Conservation (phyloP, 805 yeast genomes). For the Geotrichum ghanense region DNA sequence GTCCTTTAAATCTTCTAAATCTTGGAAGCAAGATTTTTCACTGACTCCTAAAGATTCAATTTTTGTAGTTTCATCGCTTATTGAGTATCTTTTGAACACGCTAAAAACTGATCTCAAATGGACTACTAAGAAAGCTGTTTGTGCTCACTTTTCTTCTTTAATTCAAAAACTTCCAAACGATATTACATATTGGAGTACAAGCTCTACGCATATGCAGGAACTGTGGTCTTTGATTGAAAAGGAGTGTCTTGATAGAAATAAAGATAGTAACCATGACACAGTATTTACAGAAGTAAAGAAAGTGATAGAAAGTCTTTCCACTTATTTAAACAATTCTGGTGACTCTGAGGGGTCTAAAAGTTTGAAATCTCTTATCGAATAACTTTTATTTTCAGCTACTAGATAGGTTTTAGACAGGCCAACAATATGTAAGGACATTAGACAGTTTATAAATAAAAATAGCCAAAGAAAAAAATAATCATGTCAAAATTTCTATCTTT, state of each 20-base stretch:
- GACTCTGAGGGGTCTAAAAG: neutral
- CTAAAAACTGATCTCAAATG: neutral
- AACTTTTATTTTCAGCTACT: no score
- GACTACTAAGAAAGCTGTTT: neutral
- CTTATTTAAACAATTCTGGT: neutral
- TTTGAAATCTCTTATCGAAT: no score
- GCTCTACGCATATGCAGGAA: neutral
- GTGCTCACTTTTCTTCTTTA: neutral
- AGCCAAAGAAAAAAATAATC: constrained; percentile 36
- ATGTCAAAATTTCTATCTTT: no score
- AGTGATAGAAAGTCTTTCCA: neutral
- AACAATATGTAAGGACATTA: no score
- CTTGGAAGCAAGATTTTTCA: neutral
- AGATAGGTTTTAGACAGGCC: no score
- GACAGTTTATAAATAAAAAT: constrained; percentile 33
- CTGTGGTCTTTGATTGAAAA: neutral
- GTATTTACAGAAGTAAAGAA: neutral
- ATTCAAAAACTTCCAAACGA: neutral
- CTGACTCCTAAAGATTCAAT: neutral
- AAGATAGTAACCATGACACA: neutral
- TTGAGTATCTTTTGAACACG: neutral
- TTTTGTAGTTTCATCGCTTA: neutral
- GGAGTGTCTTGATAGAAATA: neutral
- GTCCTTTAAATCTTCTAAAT: neutral
- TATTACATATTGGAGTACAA: neutral